Conservation (phyloP, 306 rosid species). For the Cercis canadensis region DNA sequence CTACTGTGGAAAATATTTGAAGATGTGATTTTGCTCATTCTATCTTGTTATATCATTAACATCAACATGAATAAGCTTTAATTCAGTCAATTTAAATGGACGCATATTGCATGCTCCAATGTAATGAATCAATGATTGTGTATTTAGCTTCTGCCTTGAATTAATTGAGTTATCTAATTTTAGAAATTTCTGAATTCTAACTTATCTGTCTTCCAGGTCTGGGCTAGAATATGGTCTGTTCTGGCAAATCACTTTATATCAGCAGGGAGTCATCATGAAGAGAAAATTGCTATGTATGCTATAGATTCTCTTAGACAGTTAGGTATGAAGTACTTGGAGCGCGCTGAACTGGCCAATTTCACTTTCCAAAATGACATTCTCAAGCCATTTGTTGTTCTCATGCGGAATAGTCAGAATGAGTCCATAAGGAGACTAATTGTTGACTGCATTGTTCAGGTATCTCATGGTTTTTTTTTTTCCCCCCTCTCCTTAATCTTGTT, state of each 20-base stretch:
- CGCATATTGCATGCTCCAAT: not conserved
- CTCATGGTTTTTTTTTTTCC: not conserved
- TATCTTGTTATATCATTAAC: not conserved
- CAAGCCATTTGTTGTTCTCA: slow-evolving; percentile 97
- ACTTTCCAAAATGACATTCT: slow-evolving; percentile 99
- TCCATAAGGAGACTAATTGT: slow-evolving; percentile 92
- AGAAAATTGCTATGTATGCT: slow-evolving; percentile 95
- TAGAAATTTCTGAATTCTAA: slow-evolving; percentile 37
- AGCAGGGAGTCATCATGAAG: slow-evolving; percentile 98
- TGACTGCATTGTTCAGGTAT: slow-evolving; percentile 98
- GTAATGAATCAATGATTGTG: not conserved
- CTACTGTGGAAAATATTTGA: slow-evolving; percentile 11
- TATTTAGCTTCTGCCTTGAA: slow-evolving; percentile 33
- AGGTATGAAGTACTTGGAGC: slow-evolving; percentile 98
- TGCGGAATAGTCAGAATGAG: slow-evolving; percentile 96
- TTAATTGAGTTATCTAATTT: not conserved
- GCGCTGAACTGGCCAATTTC: slow-evolving; percentile 93
- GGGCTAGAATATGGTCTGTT: slow-evolving; percentile 99
- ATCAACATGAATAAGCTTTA: slow-evolving; percentile 7
- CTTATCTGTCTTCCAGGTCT: slow-evolving; percentile 69
- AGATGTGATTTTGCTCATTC: slow-evolving; percentile 28
- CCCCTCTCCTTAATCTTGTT: not conserved
- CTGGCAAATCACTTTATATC: slow-evolving; percentile 95
- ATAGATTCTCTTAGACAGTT: slow-evolving; percentile 98
- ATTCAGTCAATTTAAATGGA: slow-evolving; percentile 9